These are phyloP conservation scores for Trichosporon sp. DNA, from an alignment of 1,284 basidiomycete species.

Conservation along the genomic window DNA sequence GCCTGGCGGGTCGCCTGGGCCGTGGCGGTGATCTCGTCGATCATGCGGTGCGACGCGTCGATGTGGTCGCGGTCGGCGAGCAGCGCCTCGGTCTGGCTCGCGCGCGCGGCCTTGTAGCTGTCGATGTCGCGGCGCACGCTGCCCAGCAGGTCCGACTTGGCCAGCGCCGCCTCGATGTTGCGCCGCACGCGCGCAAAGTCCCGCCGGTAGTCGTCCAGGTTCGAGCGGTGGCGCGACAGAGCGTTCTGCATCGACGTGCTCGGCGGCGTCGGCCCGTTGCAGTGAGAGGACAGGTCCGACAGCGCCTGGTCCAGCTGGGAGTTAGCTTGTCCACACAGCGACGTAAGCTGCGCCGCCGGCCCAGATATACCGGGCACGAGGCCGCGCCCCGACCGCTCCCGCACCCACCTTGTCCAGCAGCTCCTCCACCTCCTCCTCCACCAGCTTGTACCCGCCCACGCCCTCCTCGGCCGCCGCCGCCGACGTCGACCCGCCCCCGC, in stretches of 20 bases:
- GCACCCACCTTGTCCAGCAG: slow-evolving; percentile 74
- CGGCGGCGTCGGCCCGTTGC: slow-evolving; percentile 67
- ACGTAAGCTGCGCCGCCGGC: too few species aligned
- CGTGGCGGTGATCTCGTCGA: slow-evolving; percentile 80
- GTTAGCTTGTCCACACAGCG: background rate
- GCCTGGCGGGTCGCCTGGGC: slow-evolving; percentile 96
- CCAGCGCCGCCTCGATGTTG: slow-evolving; percentile 76
- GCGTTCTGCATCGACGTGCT: slow-evolving; percentile 81
- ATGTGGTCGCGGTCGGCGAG: slow-evolving; percentile 82
- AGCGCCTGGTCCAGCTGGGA: slow-evolving; percentile 74
- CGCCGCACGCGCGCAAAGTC: slow-evolving; percentile 77
- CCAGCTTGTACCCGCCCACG: slow-evolving; percentile 64
- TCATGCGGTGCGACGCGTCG: slow-evolving; percentile 90
- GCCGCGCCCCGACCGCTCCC: too few species aligned
- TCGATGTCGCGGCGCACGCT: slow-evolving; percentile 95
- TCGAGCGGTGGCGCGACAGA: slow-evolving; percentile 83
- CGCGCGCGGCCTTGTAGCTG: slow-evolving; percentile 65
- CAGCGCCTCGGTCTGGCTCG: slow-evolving; percentile 77
- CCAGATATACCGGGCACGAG: too few species aligned
- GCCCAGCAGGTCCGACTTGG: slow-evolving; percentile 78
- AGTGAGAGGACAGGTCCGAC: slow-evolving; percentile 64
- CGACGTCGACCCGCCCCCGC: slow-evolving; percentile 20
- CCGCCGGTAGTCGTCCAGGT: slow-evolving; percentile 78
- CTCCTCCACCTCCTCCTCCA: slow-evolving; percentile 77
- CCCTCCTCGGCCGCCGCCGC: slow-evolving; percentile 55